Evolutionary conservation across 1,284 basidiomycete species (phyloP), one percentile per base, ranked within the genome.

Genomic region (Naganishia cerealis): DNA sequence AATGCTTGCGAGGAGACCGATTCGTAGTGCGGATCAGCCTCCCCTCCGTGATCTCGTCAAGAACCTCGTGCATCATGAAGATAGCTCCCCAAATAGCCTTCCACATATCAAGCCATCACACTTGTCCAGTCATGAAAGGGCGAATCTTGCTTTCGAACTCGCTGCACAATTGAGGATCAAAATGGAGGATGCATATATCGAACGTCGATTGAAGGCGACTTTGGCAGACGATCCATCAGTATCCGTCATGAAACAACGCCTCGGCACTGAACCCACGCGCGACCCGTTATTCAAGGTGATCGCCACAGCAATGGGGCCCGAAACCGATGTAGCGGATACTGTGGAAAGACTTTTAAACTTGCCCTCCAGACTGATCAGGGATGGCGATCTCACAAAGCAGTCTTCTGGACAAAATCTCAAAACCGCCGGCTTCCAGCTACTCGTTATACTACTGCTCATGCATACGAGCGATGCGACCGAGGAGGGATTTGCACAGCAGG

Each of bases 351-450:
- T 63, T 24, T 29, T 63, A 18, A 40, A 26, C n/a, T 39, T 63
- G 24, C 50, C 61, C 3, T 9, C 38, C 39, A 38, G 24, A 54
- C 48, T 63, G 15, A 53, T 63, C 46, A 52, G 38, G 24, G 61
- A 63, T 26, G 61, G 61, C 6, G 61, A 63, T 40, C 61, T 50
- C 13, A 63, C 61, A 36, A 63, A 63, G 33, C 61, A 63, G 39
- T 63, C 61, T 3, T 63, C 61, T 5, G 61, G 61, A 26, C 61
- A 63, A 33, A 63, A 54, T n/a, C 61, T 54, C 36, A 63, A 63
- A 26, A 63, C 38, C 33, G 50, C 61, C 8, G 61, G 61, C 53
- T 63, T 63, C 18, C 50, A 63, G 12, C 61, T 63, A 4, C 61
- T 63, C 50, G 46, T 38, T 15, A 52, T 63, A 36, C 40, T 63